Evolutionary conservation across 2,329 filamentous ascomycete species (phyloP), one percentile per base, ranked within the genome.

Genomic region (Neonectria sp.): DNA sequence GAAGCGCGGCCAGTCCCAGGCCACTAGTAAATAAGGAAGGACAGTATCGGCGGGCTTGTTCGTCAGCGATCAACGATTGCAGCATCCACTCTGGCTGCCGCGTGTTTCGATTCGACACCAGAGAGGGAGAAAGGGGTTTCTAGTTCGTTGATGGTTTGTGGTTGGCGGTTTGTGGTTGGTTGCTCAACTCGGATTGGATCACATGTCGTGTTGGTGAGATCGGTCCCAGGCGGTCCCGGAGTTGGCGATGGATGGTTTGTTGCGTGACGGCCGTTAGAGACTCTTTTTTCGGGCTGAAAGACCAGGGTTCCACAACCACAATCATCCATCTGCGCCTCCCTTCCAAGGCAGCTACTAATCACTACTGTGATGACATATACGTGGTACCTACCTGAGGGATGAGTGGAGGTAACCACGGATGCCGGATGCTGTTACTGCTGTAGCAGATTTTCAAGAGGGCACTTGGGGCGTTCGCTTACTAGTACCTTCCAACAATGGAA

Each of bases 1-100:
- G 69, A 74, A 71, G 69, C 72, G 69, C 72, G 67, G 57, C 69
- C 68, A 55, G 48, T 65, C 51, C 31, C 43, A 64, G 69, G 64
- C 21, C 59, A 55, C 25, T 48, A 43, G 17, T 49, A 55, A 55
- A 53, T 13, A 25, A 62, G 46, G 40, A 62, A 25, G 33, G 31
- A n/a, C 24, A 43, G 31, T 17, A n/a, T 40, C 56, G 60, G 70
- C 59, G 63, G 60, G 62, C 69, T 68, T 72, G 69, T 73, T 74
- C 72, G 72, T 73, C 67, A 69, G 65, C 51, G 69, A 68, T 72
- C 67, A 62, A 70, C 61, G 62, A 65, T 55, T 53, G 57, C 63
- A 62, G 62, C 46, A 55, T 70, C 69, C 63, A 70, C 59, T 68
- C 37, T 29, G 33, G 52, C 45, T 29, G 37, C 35, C 33, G 35